Base-by-base conservation (phyloP, 805 yeast species). In the Candida coquimbonensis region DNA sequence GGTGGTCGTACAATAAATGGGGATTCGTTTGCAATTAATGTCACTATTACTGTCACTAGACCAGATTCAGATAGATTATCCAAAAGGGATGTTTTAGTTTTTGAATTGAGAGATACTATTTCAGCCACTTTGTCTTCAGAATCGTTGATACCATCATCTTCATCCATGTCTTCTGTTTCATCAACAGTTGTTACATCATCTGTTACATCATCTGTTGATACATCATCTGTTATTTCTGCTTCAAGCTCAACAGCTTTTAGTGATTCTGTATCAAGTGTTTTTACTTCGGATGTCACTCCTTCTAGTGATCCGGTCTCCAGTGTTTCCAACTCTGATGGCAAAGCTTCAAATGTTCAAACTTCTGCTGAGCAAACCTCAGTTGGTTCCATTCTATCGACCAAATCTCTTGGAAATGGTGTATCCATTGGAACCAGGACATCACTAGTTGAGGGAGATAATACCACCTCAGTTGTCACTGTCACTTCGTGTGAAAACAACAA, bases 101-200 rank as follows among this genome's bases (percentile, higher is more conserved):
- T 38, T 26, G 39, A 44, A 24, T 21, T 44, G 14, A 32, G 29
- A n/a, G 43, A 39, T n/a, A 39, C 43, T 5, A 54, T 39, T 19
- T 49, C 43, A 19, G 12, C 36, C 5, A 26, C 5, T 7, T 33
- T 6, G 8, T 39, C 42, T 14, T 39, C 42, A 27, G 9, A 13
- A 14, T 6, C 9, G 1, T 17, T 16, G 2, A 3, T 27, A 9
- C 19, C 36, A 17, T 13, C 32, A 27, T 34, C 32, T 31, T 39
- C 42, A 29, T 29, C 25, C 7, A 9, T n/a, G n/a, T 32, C 40
- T n/a, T n/a, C n/a, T 9, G 34, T 4, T 9, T 29, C 34, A 12
- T 16, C 40, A 14, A 12, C 33, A 7, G 7, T 17, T 14, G 8
- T 14, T 17, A 17, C 19, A 12, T 16, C 41, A 27, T 32, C 35